A percentile compares a stretch with the other conserved stretches of the same genome.
Evolutionary conservation across 1,284 basidiomycete species (phyloP).

Genomic region (Ustanciosporium gigantosporum): DNA sequence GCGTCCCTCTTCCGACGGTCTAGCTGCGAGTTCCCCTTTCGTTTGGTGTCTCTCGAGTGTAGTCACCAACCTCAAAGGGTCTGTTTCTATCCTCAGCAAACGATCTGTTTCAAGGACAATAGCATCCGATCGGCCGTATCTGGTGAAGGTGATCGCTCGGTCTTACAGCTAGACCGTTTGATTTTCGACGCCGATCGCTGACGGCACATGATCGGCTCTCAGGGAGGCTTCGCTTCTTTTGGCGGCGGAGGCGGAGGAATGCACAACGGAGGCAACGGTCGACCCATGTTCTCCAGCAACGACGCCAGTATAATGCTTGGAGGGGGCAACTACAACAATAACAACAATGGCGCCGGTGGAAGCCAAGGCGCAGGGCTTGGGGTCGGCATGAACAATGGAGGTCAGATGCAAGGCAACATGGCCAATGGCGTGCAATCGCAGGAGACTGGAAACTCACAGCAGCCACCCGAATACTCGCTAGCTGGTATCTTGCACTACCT

Average conservation of each 20-base stretch:
- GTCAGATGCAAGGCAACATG: conserved; percentile 35
- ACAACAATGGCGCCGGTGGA: conserved; percentile 18
- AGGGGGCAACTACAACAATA: conserved; percentile 18
- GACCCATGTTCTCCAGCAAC: conserved; percentile 32
- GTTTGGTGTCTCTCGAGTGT: no score
- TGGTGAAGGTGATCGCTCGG: no score
- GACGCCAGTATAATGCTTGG: conserved; percentile 35
- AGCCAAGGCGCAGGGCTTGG: conserved; percentile 25
- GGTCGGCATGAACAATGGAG: conserved; percentile 24
- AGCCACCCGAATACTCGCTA: conserved; percentile 67
- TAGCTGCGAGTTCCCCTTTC: no score
- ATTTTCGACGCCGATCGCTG: background rate
- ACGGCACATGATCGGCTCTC: conserved; percentile 1
- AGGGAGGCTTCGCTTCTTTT: conserved; percentile 1
- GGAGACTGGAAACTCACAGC: conserved; percentile 26
- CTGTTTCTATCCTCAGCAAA: no score
- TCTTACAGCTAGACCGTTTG: background rate
- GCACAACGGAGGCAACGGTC: background rate
- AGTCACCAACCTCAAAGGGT: no score
- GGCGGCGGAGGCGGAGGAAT: background rate
- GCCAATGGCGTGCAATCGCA: conserved; percentile 36
- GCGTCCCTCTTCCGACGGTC: no score
- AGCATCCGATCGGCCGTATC: no score
- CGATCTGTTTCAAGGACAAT: no score
- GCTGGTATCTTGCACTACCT: conserved; percentile 94